A percentile compares a stretch with the other conserved stretches of the same genome.
Conservation (phyloP, 2,329 filamentous ascomycete species). For the Lachnum nothofagi region DNA sequence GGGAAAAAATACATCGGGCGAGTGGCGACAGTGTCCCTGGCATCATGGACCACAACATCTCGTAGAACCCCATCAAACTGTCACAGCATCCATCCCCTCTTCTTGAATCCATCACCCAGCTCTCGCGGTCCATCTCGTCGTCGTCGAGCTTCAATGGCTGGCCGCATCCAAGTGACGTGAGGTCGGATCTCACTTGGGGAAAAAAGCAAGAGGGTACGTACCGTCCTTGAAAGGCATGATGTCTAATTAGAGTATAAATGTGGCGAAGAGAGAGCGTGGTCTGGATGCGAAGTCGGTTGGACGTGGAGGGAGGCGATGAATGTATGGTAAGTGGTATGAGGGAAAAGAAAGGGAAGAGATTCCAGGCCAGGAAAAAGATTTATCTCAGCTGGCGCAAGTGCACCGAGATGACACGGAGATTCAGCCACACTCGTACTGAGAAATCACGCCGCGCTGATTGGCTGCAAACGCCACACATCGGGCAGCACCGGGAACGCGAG, state of each 20-base stretch:
- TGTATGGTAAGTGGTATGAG: conserved; percentile 8
- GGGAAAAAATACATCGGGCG: background rate
- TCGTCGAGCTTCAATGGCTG: conserved; percentile 10
- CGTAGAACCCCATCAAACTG: background rate
- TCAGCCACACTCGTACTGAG: background rate
- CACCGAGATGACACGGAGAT: conserved; percentile 8
- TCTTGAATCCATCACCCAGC: background rate
- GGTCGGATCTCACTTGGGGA: conserved; percentile 1
- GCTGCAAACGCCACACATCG: background rate
- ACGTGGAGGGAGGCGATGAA: conserved; percentile 10
- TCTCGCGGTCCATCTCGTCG: background rate
- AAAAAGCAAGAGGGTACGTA: conserved; percentile 28
- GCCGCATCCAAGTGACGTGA: conserved; percentile 19
- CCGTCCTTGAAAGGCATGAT: conserved; percentile 39
- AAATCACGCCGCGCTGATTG: background rate
- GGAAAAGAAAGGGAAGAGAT: conserved; percentile 9
- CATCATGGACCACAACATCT: background rate
- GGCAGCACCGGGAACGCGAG: background rate
- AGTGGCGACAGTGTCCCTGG: conserved; percentile 3
- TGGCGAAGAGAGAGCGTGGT: conserved; percentile 7
- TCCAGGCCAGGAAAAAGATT: background rate
- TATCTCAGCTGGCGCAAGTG: background rate
- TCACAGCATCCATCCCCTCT: background rate
- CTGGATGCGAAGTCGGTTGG: conserved; percentile 8
- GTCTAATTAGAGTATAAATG: conserved; percentile 24